Conservation (phyloP, 2,329 filamentous ascomycete genomes). For the Monosporascus sp. region DNA sequence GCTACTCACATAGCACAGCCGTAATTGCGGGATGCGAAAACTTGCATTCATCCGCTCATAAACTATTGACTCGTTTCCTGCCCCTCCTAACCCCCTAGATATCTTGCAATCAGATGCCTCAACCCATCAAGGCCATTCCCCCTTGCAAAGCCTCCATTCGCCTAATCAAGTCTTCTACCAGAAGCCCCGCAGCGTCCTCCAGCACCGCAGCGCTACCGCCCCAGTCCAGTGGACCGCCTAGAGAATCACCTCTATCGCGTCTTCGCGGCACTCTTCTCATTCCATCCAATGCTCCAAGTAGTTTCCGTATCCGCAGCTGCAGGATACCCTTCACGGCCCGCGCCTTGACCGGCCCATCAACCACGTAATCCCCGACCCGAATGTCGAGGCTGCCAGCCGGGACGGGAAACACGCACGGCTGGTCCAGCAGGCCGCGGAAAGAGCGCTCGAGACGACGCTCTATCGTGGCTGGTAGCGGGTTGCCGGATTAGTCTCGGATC, state of each 20-base stretch:
- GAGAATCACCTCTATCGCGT: background rate
- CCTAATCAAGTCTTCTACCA: conserved; percentile 9
- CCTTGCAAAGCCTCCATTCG: conserved; percentile 11
- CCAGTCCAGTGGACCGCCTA: conserved; percentile 5
- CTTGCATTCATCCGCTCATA: too few species aligned
- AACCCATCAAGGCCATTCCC: conserved; percentile 6
- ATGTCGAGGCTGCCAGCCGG: conserved; percentile 3
- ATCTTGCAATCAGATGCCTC: background rate
- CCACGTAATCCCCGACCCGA: conserved; percentile 2
- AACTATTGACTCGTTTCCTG: too few species aligned
- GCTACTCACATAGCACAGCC: too few species aligned
- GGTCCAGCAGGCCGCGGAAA: conserved; percentile 3
- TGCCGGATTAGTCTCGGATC: too few species aligned
- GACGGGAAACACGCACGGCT: conserved; percentile 8
- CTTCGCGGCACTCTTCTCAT: background rate
- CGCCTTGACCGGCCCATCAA: conserved; percentile 7
- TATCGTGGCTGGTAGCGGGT: background rate
- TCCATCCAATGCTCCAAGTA: conserved; percentile 3
- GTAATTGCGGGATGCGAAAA: too few species aligned
- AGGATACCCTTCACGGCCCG: conserved; percentile 5
- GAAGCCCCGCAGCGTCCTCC: background rate
- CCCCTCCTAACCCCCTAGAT: background rate
- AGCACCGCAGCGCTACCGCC: conserved; percentile 2
- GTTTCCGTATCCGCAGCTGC: conserved; percentile 6
- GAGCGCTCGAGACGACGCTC: conserved; percentile 10